These are phyloP conservation scores for Fusarium sp. DNA, from an alignment of 2,329 filamentous ascomycete species.

Conservation along the genomic window DNA sequence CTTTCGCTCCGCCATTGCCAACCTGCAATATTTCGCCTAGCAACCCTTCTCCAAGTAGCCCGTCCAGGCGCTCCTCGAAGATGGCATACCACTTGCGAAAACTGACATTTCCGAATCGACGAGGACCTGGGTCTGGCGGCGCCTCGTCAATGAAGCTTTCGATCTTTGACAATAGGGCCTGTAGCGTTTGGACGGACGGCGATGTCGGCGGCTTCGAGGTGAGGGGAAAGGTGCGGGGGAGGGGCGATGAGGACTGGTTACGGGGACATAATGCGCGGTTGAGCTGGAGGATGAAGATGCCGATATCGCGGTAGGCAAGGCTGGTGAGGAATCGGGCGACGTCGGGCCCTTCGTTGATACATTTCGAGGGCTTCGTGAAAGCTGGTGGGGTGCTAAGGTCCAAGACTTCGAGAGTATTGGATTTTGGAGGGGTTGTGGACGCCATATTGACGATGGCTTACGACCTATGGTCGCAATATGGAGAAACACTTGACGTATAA, in stretches of 20 bases:
- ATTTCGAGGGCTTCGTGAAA: constrained; percentile 81
- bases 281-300: constrained; percentile 89
- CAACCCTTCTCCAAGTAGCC: constrained; percentile 49
- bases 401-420: constrained; percentile 62
- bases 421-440: constrained; percentile 34
- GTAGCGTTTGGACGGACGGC: constrained; percentile 74
- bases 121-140: constrained; percentile 87
- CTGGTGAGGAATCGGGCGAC: constrained; percentile 85
- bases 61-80: constrained; percentile 71
- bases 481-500: fast-evolving
- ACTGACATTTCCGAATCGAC: constrained; percentile 92
- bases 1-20: constrained; percentile 63
- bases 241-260: constrained; percentile 56
- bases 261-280: constrained; percentile 88
- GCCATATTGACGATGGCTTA: constrained; percentile 39
- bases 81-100: constrained; percentile 88
- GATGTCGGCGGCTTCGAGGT: constrained; percentile 59
- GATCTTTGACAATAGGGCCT: constrained; percentile 75
- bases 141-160: constrained; percentile 80
- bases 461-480: background rate
- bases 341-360: constrained; percentile 88
- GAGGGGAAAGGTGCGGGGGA: constrained; percentile 59
- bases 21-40: constrained; percentile 52
- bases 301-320: constrained; percentile 88
- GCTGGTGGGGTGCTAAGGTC: constrained; percentile 60